Percentiles rank a stretch among this genome's conserved stretches.
phyloP scores from a whole-genome alignment of 2,329 filamentous ascomycete species.

The Colletotrichum sp. region DNA sequence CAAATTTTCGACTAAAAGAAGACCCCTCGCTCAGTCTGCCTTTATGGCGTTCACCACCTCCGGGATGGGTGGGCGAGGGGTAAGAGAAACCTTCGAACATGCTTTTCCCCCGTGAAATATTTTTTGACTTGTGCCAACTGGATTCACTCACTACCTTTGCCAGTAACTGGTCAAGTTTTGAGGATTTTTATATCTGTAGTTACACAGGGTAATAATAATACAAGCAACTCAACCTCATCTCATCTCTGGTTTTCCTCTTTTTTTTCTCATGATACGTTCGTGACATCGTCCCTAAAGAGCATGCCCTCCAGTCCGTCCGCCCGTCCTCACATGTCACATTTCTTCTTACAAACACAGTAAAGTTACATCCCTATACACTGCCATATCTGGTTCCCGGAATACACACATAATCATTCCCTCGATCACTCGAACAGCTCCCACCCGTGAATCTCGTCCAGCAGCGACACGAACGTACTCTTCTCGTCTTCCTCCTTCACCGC shows the following conservation, averaged over 20 bases:
- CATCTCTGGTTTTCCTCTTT: background rate
- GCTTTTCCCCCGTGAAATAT: background rate
- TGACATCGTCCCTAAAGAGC: background rate
- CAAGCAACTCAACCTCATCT: background rate
- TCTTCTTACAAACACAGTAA: background rate
- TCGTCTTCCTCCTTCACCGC: constrained; percentile 35
- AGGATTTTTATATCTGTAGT: background rate
- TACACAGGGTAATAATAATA: constrained; percentile 2
- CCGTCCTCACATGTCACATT: background rate
- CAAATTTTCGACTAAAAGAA: constrained; percentile 38
- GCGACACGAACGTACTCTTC: constrained; percentile 36
- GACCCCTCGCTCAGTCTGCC: constrained; percentile 37
- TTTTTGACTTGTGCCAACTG: background rate
- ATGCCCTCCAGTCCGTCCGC: background rate
- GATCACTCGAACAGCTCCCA: constrained; percentile 18
- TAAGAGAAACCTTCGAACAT: constrained; percentile 49
- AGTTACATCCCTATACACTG: background rate
- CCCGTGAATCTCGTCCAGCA: constrained; percentile 48
- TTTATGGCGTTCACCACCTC: constrained; percentile 31
- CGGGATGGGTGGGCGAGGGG: constrained; percentile 39
- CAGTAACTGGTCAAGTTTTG: background rate
- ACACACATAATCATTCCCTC: no score
- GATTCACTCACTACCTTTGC: background rate
- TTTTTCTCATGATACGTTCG: background rate
- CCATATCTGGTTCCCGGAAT: background rate